Percentiles rank a stretch among this genome's conserved stretches.
These are phyloP conservation scores for Penicillium bialowiezense DNA, from an alignment of 495 filamentous ascomycete species.

Conservation along the genomic window DNA sequence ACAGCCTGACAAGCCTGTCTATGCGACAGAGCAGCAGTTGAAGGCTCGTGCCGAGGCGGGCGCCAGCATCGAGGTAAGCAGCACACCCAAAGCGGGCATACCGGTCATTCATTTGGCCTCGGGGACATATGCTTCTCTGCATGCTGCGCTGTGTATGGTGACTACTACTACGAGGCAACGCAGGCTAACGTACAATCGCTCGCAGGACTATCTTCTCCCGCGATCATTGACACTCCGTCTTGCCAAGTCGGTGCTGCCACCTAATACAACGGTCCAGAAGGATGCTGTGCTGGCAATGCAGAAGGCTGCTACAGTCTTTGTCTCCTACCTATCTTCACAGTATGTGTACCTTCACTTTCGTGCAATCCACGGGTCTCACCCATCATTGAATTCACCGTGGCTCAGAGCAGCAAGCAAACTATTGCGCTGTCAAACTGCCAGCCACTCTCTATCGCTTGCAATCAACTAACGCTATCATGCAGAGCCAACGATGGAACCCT, in stretches of 20 bases:
- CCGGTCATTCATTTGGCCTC: neutral
- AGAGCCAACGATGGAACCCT: slow-evolving; percentile 77
- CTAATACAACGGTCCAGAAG: slow-evolving; percentile 91
- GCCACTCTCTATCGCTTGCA: slow-evolving; percentile 1
- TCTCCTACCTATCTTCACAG: slow-evolving; percentile 83
- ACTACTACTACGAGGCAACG: too few species aligned
- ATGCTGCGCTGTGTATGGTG: too few species aligned
- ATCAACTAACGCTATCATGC: too few species aligned
- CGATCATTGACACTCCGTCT: slow-evolving; percentile 91
- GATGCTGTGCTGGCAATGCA: slow-evolving; percentile 88
- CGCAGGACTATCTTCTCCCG: slow-evolving; percentile 86
- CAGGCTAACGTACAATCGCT: slow-evolving; percentile 18
- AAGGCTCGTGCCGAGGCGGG: slow-evolving; percentile 44
- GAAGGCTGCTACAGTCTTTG: slow-evolving; percentile 92
- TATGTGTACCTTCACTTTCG: slow-evolving; percentile 56
- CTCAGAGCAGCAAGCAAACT: too few species aligned
- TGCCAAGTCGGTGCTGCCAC: slow-evolving; percentile 93
- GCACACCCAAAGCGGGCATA: neutral
- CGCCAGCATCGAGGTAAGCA: slow-evolving; percentile 42
- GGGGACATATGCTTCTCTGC: neutral
- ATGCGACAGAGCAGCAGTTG: slow-evolving; percentile 46
- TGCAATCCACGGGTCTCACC: too few species aligned
- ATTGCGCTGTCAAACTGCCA: too few species aligned
- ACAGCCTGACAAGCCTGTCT: slow-evolving; percentile 27
- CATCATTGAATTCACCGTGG: too few species aligned